Conservation (phyloP, 164 flowering plant species). For the Saururus chinensis region DNA sequence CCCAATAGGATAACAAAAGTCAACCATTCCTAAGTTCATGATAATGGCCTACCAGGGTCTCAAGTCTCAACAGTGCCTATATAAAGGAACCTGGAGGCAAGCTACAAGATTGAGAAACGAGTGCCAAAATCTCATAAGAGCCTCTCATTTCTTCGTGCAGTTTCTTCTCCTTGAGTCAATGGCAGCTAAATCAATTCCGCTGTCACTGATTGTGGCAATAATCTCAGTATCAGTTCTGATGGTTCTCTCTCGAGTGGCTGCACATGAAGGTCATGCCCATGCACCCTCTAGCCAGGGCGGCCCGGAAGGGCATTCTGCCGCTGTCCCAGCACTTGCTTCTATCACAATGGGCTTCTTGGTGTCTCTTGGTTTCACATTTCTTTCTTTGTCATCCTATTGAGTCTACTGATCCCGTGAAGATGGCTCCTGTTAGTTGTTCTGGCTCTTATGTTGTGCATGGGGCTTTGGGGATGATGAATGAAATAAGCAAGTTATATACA, state of each 20-base stretch:
- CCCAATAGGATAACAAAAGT: not conserved
- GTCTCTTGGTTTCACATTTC: not conserved
- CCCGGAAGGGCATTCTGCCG: not conserved
- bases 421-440: no score
- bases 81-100: not conserved
- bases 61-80: not conserved
- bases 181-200: not conserved
- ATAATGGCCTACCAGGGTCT: no score
- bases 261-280: not conserved
- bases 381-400: not conserved
- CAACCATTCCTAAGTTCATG: no score
- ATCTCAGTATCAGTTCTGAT: not conserved
- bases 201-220: not conserved
- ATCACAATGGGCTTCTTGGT: not conserved
- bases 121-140: not conserved
- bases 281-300: not conserved
- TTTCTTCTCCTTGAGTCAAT: not conserved
- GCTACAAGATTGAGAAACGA: not conserved
- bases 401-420: not conserved
- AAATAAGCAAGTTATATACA: no score
- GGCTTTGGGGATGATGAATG: no score
- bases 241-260: not conserved
- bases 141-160: not conserved
- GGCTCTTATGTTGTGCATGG: no score
- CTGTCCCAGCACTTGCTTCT: not conserved